Evolutionary conservation across 2,329 filamentous ascomycete species (phyloP), one percentile per base, ranked within the genome.

Genomic region (Aspergillus sp.): DNA sequence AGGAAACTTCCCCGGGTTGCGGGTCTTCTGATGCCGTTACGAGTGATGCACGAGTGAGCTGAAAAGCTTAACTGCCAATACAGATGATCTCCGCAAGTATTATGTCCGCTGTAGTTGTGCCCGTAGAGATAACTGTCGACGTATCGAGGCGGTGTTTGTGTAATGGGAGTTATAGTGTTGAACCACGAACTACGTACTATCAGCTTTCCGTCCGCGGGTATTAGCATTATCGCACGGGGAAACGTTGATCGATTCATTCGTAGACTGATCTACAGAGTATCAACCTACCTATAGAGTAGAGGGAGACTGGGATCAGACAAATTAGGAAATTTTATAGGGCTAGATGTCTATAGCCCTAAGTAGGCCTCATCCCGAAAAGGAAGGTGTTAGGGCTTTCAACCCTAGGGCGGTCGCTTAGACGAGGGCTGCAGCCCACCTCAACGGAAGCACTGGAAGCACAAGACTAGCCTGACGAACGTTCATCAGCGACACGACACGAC

Each of bases 361-460:
- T 2, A 55, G 55, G 17, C 30, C 24, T 50, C 22, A 2, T 17
- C 40, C 19, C 19, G 10, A 42, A 19, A 13, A 13, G 40, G 40
- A 17, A 13, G 11, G 17, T 33, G 10, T 60, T 74, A 74, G 72
- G 72, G 71, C 59, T 71, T 62, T 60, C 68, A 57, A 58, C 69
- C 70, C 72, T 16, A 67, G 61, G 56, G 61, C 49, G 52, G 63
- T 73, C 72, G 70, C 71, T 74, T 74, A 74, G 69, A 64, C 70
- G 71, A 73, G 68, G 19, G 19, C 60, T 63, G 60, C 60, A 58
- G 60, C 66, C 70, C 69, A 71, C 68, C 65, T 59, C 62, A 60
- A 64, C 55, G 45, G 53, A 30, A 62, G 64, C 62, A 61, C 57
- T 58, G 52, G 50, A 63, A 58, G 59, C 65, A 61, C 63, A 64